phyloP scores from a whole-genome alignment of 345 rosid genomes.

The Acer yangbiense region DNA sequence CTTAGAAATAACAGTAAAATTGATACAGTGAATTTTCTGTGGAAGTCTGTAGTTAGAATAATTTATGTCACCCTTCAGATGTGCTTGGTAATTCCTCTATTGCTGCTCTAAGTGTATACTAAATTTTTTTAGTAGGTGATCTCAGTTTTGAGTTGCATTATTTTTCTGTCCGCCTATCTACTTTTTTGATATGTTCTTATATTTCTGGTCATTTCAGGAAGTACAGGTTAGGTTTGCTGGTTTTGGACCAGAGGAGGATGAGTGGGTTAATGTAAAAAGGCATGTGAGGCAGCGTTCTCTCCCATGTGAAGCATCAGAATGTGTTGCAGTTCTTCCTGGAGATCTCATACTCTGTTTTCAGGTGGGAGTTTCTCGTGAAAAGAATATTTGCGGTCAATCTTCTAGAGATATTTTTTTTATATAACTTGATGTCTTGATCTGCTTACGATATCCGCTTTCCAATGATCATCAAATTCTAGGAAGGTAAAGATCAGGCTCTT shows the following conservation, averaged over 20 bases:
- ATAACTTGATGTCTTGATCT: neutral
- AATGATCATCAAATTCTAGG: constrained; percentile 46
- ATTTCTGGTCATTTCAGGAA: constrained; percentile 64
- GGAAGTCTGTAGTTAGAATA: neutral
- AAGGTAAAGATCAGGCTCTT: constrained; percentile 99
- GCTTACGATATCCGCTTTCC: constrained; percentile 11
- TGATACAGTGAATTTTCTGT: neutral
- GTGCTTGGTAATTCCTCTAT: neutral
- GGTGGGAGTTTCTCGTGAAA: constrained; percentile 41
- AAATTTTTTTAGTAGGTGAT: neutral
- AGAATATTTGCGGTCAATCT: neutral
- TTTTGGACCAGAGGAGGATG: constrained; percentile 95
- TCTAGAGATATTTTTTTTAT: constrained; percentile 12
- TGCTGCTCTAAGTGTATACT: neutral
- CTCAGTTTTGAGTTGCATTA: neutral
- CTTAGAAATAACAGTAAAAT: neutral
- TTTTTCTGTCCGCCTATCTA: constrained; percentile 4
- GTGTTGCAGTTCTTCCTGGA: constrained; percentile 98
- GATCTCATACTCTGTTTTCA: constrained; percentile 98
- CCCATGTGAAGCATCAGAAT: constrained; percentile 98
- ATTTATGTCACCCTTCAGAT: neutral
- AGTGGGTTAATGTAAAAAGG: constrained; percentile 87
- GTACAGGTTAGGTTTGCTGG: constrained; percentile 93
- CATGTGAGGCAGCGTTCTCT: constrained; percentile 91
- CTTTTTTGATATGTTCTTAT: constrained; percentile 11